Evolutionary conservation across 2,329 filamentous ascomycete species (phyloP), one percentile per base, ranked within the genome.

Genomic region (Xylariaceae sp.): DNA sequence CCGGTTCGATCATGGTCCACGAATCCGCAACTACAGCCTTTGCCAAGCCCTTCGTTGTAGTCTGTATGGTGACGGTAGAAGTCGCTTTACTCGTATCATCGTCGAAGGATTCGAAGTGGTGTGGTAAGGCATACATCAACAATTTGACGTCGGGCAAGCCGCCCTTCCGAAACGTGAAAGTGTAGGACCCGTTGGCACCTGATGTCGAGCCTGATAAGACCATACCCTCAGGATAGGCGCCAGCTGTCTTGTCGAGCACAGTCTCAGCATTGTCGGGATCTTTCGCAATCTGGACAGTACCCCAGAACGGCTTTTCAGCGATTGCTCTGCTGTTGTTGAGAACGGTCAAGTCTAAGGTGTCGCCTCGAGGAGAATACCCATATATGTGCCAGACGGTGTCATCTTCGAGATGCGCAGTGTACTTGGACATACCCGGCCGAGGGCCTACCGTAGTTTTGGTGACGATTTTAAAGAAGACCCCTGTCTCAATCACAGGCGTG

Each of bases 101-200:
- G 64, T 90, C 84, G 62, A 97, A 92, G 0, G 89, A 91, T 37
- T 85, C 77, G 2, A 90, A 72, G 66, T 97, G 94, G 72, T 97
- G 94, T 18, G 92, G 91, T 52, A 99, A 77, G 13, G 89, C 90
- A 72, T 89, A 97, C 87, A 96, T 94, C 64, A 94, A 78, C 18
- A 96, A 77, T 61, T 78, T 82, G 13, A 82, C 77, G 5, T 76
- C 73, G 13, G 78, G 71, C 42, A 85, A 78, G 4, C 92, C 93
- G 0, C 78, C 81, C 69, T 90, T 93, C n/a, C 77, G 75, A 76
- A 89, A 97, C 0, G 76, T 75, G 59, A 97, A 83, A 0, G 76
- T 84, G 72, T 97, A 99, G 1, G 79, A 84, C 9, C 90, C 93
- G 9, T 76, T 76, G 0, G 76, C 76, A 1, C 82, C 85, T 49